Conservation (phyloP, 2,329 filamentous ascomycete genomes). For the Daldinia sp. region DNA sequence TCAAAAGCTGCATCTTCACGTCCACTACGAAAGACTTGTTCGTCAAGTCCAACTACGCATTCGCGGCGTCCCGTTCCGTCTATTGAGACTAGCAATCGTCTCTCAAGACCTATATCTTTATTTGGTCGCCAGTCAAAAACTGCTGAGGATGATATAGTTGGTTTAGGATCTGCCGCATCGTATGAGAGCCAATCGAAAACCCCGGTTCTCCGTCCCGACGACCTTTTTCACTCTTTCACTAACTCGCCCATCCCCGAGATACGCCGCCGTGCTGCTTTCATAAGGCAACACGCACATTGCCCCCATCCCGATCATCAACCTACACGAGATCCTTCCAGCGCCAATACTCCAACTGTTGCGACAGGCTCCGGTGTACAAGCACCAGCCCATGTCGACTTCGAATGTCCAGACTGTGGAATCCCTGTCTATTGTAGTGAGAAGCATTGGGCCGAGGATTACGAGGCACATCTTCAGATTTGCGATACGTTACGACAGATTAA, state of each 20-base stretch:
- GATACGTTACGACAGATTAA: constrained; percentile 93
- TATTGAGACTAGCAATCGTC: constrained; percentile 8
- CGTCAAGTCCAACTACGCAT: constrained; percentile 27
- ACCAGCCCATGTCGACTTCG: constrained; percentile 88
- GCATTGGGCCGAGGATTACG: constrained; percentile 97
- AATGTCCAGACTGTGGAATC: constrained; percentile 95
- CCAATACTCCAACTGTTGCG: constrained; percentile 73
- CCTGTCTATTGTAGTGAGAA: constrained; percentile 94
- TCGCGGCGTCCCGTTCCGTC: constrained; percentile 23
- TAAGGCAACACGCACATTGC: constrained; percentile 93
- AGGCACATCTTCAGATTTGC: constrained; percentile 91
- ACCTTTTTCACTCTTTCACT: constrained; percentile 94
- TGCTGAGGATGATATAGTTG: constrained; percentile 35
- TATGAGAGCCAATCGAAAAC: constrained; percentile 40
- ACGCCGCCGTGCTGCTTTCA: constrained; percentile 86
- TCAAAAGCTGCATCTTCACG: constrained; percentile 40
- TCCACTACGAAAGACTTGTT: constrained; percentile 22
- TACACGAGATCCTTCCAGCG: constrained; percentile 74
- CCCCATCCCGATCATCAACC: constrained; percentile 89
- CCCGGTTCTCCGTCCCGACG: constrained; percentile 72
- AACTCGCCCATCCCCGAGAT: constrained; percentile 91
- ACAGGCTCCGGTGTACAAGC: constrained; percentile 67
- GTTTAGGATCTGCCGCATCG: constrained; percentile 34
- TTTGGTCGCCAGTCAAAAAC: constrained; percentile 46
- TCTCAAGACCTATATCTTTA: constrained; percentile 47